These are phyloP conservation scores for Abrus precatorius DNA, from an alignment of 306 rosid species.

Conservation along the genomic window DNA sequence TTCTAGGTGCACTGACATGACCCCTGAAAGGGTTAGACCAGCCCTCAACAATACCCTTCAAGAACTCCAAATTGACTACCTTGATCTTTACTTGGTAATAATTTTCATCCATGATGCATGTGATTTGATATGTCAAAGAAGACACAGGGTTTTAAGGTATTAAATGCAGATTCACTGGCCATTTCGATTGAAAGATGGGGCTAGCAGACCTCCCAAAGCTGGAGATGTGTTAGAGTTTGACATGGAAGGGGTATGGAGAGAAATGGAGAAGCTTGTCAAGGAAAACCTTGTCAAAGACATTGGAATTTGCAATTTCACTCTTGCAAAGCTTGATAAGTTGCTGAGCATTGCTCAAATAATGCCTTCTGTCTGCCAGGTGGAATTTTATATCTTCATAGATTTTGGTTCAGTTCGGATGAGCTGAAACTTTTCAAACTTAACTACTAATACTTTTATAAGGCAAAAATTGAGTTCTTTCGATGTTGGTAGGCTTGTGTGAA, in stretches of 20 bases:
- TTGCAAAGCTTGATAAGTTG: conserved; percentile 56
- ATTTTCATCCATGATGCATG: conserved; percentile 4
- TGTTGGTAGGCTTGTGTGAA: too few species aligned
- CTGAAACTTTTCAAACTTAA: too few species aligned
- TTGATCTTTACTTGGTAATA: conserved; percentile 69
- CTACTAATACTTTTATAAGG: too few species aligned
- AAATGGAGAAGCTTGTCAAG: conserved; percentile 69
- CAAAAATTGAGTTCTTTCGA: too few species aligned
- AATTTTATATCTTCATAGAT: not conserved
- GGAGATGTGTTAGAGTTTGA: conserved; percentile 63
- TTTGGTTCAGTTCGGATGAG: not conserved
- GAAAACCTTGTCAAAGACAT: conserved; percentile 62
- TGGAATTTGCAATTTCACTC: conserved; percentile 65
- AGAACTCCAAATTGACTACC: conserved; percentile 73
- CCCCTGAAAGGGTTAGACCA: conserved; percentile 71
- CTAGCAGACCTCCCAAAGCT: conserved; percentile 59
- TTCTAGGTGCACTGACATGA: conserved; percentile 70
- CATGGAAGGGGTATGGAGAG: conserved; percentile 71
- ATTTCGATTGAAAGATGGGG: conserved; percentile 58
- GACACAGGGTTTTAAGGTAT: conserved; percentile 1
- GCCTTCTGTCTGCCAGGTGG: conserved; percentile 64
- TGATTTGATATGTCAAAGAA: conserved; percentile 20
- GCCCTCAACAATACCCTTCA: conserved; percentile 65
- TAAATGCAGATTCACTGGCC: conserved; percentile 64
- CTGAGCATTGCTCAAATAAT: conserved; percentile 50